Base-by-base conservation (phyloP, 805 yeast species). In the Tanozyma kutaoensis region DNA sequence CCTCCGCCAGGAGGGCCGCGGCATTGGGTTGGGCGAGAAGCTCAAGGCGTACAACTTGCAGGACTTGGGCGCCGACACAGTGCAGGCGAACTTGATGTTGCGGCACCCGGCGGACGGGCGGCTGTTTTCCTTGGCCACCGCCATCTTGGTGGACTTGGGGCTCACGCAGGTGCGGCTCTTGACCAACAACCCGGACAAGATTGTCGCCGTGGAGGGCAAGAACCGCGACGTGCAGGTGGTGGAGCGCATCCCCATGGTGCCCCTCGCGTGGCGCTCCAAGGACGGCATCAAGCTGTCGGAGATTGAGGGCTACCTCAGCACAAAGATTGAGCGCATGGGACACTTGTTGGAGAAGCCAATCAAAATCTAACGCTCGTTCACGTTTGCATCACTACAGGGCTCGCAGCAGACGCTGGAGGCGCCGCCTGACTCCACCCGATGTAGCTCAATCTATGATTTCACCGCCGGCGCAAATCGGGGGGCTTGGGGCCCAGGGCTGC, bases 61-160 rank as follows among this genome's bases (percentile, higher is more conserved):
- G 58, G 99, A 91, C 55, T 61, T 91, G 31, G 99, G 99, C 5
- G 97, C 97, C 6, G 99, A 91, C 50, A 91, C 99, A 0, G 97
- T 91, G 4, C 93, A 86, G 50, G 98, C 98, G 7, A 91, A 91
- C 52, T 57, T 91, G 32, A 50, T 91, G 57, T 64, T 91, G 36
- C 70, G 95, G 40, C 99, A 91, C 44, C 99, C 99, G 5, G 97
- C 96, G 0, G 99, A 91, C 52, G 94, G 81, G n/a, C 72, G 99
- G 42, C 78, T 86, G 24, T 91, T 88, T 48, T 75, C 91, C 1
- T 59, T 91, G 33, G 98, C 97, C 5, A 91, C 96, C 8, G 91
- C 97, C 3, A 91, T 91, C 21, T 59, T 91, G 28, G 46, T 76
- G 24, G 99, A 91, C 51, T 61, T 91, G 37, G 91, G 85, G 8